A percentile compares a stretch with the other conserved stretches of the same genome.
These are phyloP conservation scores for Hysterangium stoloniferum DNA, from an alignment of 768 basidiomycete genomes.

Conservation along the genomic window DNA sequence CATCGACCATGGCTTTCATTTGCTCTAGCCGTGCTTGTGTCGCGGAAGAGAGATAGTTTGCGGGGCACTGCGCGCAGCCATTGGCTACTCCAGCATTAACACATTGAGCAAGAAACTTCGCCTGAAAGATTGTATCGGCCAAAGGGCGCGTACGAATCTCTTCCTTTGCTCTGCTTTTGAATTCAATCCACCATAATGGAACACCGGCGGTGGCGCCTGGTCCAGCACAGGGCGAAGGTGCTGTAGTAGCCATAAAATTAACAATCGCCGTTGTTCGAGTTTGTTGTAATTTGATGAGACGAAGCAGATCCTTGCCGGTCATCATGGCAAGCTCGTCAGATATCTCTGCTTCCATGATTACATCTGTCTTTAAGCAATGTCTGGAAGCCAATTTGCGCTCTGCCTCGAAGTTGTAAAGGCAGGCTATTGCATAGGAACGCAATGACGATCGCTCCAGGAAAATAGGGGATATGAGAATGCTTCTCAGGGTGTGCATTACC, in stretches of 20 bases:
- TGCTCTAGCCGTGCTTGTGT: conserved; percentile 5
- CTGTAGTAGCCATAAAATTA: background rate
- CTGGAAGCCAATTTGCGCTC: conserved; percentile 26
- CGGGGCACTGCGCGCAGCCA: background rate
- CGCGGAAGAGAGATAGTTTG: conserved; percentile 5
- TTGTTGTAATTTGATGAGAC: conserved; percentile 11
- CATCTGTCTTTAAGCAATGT: conserved; percentile 5
- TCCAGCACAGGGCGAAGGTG: conserved; percentile 3
- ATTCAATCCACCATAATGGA: conserved; percentile 68
- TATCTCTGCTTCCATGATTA: conserved; percentile 3
- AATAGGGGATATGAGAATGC: conserved; percentile 24
- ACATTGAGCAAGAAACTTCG: conserved; percentile 47
- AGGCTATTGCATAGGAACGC: conserved; percentile 38
- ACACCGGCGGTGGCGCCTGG: conserved; percentile 20
- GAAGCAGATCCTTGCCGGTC: conserved; percentile 7
- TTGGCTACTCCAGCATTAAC: background rate
- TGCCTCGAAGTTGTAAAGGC: conserved; percentile 29
- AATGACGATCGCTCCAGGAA: conserved; percentile 32
- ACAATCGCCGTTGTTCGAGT: conserved; percentile 3
- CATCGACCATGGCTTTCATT: conserved; percentile 2
- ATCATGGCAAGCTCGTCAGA: conserved; percentile 9
- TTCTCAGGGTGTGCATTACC: conserved; percentile 23
- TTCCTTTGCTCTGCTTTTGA: conserved; percentile 45
- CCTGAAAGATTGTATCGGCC: conserved; percentile 50
- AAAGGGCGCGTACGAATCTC: conserved; percentile 52